Conservation (phyloP, 2,329 filamentous ascomycete genomes). For the Aspergillus latus region DNA sequence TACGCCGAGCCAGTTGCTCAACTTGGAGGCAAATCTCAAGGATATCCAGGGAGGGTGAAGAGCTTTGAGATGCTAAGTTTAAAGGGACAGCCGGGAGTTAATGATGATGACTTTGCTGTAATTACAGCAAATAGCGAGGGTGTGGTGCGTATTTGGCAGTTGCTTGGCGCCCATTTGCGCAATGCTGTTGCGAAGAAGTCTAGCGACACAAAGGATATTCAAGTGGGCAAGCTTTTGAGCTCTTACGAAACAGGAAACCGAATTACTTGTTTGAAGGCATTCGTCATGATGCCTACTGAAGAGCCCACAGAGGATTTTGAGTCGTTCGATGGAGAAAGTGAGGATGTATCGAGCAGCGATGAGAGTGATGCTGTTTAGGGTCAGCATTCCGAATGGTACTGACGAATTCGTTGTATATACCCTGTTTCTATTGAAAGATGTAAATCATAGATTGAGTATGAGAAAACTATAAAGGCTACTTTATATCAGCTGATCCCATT, state of each 20-base stretch:
- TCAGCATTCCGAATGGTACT: constrained; percentile 1
- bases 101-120: constrained; percentile 54
- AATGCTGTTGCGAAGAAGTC: constrained; percentile 21
- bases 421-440: constrained; percentile 17
- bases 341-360: constrained; percentile 25
- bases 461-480: background rate
- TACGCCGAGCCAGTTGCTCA: constrained; percentile 65
- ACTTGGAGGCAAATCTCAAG: constrained; percentile 70
- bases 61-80: constrained; percentile 71
- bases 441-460: constrained; percentile 11
- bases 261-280: constrained; percentile 84
- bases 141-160: constrained; percentile 72
- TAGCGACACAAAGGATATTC: constrained; percentile 27
- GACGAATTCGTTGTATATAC: constrained; percentile 22
- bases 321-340: constrained; percentile 27
- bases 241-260: constrained; percentile 82
- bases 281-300: constrained; percentile 71
- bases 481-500: too few relatives aligned
- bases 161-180: constrained; percentile 44
- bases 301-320: constrained; percentile 52
- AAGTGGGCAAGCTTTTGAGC: constrained; percentile 68
- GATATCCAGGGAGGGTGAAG: constrained; percentile 74
- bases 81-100: constrained; percentile 34
- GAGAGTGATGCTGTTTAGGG: constrained; percentile 29
- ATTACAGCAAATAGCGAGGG: constrained; percentile 83